A percentile compares a stretch with the other conserved stretches of the same genome.
Conservation (phyloP, 768 basidiomycete species). For the Lepiota subincarnata region DNA sequence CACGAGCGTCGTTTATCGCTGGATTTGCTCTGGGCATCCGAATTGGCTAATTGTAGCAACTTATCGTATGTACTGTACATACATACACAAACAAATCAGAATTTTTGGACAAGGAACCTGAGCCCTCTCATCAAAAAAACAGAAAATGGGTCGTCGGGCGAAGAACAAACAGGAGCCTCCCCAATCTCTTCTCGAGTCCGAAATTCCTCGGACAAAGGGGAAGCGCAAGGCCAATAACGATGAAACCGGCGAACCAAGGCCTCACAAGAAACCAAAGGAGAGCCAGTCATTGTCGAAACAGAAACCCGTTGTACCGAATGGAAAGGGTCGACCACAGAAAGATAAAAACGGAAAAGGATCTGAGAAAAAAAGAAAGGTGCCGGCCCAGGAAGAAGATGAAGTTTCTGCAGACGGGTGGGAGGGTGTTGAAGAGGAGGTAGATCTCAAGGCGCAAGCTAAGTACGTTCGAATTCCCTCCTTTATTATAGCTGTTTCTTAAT, state of each 20-base stretch:
- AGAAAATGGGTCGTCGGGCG: slow-evolving; percentile 74
- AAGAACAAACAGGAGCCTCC: slow-evolving; percentile 82
- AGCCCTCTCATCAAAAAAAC: background rate
- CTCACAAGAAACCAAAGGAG: slow-evolving; percentile 47
- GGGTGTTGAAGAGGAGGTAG: slow-evolving; percentile 48
- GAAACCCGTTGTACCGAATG: slow-evolving; percentile 16
- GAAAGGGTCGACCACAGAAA: slow-evolving; percentile 15
- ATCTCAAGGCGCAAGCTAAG: slow-evolving; percentile 40
- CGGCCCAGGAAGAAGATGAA: slow-evolving; percentile 17
- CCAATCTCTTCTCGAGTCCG: slow-evolving; percentile 43
- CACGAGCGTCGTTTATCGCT: slow-evolving; percentile 81
- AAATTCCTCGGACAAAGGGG: slow-evolving; percentile 44
- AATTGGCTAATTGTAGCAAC: slow-evolving; percentile 60
- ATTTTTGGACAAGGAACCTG: slow-evolving; percentile 2
- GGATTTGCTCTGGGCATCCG: slow-evolving; percentile 80
- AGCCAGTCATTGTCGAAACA: slow-evolving; percentile 17
- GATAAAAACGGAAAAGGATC: slow-evolving; percentile 9
- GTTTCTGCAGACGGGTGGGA: slow-evolving; percentile 57
- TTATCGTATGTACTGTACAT: background rate
- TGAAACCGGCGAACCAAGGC: slow-evolving; percentile 32
- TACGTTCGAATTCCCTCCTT: slow-evolving; percentile 19
- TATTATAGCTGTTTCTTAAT: slow-evolving; percentile 4
- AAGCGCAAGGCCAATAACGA: slow-evolving; percentile 65
- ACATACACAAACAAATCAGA: slow-evolving; percentile 12
- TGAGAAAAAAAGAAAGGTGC: slow-evolving; percentile 12